Base-by-base conservation (phyloP, 179 eudicot genomes). In the Sideroxylon spinosum region DNA sequence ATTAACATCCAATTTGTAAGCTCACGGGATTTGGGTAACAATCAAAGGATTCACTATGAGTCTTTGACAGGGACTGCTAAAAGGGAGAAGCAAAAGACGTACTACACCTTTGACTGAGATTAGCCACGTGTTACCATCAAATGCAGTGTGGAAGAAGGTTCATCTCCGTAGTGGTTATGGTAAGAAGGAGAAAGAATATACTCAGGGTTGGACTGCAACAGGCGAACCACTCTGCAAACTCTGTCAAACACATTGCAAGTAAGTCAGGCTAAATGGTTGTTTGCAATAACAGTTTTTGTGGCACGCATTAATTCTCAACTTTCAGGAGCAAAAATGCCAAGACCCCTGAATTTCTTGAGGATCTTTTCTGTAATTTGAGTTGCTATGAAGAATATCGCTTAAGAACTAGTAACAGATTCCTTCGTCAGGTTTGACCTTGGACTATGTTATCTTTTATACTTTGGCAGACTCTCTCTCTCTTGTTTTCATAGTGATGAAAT, bases 221-320 rank as follows among this genome's bases (percentile, higher is more conserved):
- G 89, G 85, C 59, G 93, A 94, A 85, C 99, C 99, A 70, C 90
- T 96, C 66, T 96, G 99, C 91, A 96, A 92, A 82, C 92, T 92
- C 52, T 96, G 99, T 87, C 96, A 92, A 83, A 86, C 64, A 74
- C 92, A 90, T 68, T 96, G 94, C 96, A 80, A 57, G 98, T 96
- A 81, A 86, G 95, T 82, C 60, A 53, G 16, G 46, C 46, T 12
- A 49, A 53, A 52, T 23, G 69, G 1, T 62, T 6, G n/a, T 84
- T 63, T 46, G 28, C 67, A 11, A 16, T 53, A 37, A 57, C 25
- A 52, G 46, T 20, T 57, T 59, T 75, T 59, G 5, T 26, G 52
- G 11, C 8, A 53, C 5, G 3, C 13, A 44, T 68, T 26, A 22
- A 56, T 29, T 80, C 68, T 79, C 32, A 2, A 29, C 62, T 83